Base-by-base conservation (phyloP, 352 stramenopile genomes). In the Pythium diclinum region DNA sequence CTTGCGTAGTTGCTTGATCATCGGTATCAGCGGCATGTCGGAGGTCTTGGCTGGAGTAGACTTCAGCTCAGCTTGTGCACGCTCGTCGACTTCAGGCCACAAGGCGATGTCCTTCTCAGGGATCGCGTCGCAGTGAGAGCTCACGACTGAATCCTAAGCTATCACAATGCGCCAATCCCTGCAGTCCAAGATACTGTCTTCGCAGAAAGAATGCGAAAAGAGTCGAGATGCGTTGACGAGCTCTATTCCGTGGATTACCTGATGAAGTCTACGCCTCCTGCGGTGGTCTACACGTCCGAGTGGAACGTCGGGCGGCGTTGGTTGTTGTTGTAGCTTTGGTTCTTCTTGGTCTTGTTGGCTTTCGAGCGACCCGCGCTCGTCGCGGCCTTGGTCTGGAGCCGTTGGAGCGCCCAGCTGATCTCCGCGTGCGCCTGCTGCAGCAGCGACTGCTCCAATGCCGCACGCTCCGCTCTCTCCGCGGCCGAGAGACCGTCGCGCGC, bases 401-500 rank as follows among this genome's bases (percentile, higher is more conserved):
- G 48, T 33, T 62, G 23, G 17, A 73, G 36, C 16, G 56, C 49
- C 28, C 16, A 33, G 42, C 61, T 51, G 6, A 73, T 17, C 33
- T 73, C 60, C 11, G 10, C 28, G 10, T 46, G 67, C 9, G 67
- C 40, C 6, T 23, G 69, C 10, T 56, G 28, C 36, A 75, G 56
- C 16, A 73, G 60, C 30, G 10, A 13, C 3, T 71, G 67, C 38
- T 82, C 74, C 2, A 36, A 42, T 3, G 48, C 44, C 32, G 69
- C 55, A 32, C 65, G 68, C 33, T 73, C 67, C 2, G 63, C 57
- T 23, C 67, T 63, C 25, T 76, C 72, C 0, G 54, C 33, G 36
- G 65, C 6, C 16, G 60, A 74, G 28, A 78, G 59, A 0, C 64
- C 65, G 40, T 79, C 71, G 1, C 60, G 56, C 3, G 72, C 68